These are phyloP conservation scores for Samsoniella hepiali DNA, from an alignment of 2,329 filamentous ascomycete genomes.

Conservation along the genomic window DNA sequence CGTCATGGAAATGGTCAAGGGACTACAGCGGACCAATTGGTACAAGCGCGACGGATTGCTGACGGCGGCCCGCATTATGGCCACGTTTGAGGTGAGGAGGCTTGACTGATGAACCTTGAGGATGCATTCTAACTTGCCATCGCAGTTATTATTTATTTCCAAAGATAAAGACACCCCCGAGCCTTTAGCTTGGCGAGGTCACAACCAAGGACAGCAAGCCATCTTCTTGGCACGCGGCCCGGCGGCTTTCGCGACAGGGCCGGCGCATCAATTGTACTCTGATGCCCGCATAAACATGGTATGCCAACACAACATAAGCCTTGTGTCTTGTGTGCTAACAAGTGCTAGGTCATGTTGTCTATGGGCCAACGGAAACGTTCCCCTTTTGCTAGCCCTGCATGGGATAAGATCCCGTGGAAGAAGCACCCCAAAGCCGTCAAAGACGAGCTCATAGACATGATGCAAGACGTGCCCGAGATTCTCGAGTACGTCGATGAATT, in stretches of 20 bases:
- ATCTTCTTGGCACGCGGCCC: conserved; percentile 21
- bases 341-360: conserved; percentile 19
- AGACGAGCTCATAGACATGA: conserved; percentile 31
- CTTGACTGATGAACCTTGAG: too few relatives aligned
- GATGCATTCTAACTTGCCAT: background rate
- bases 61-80: conserved; percentile 21
- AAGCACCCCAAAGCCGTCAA: conserved; percentile 28
- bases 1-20: conserved; percentile 21
- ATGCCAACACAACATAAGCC: background rate
- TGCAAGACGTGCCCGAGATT: conserved; percentile 29
- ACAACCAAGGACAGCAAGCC: conserved; percentile 22
- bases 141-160: conserved; percentile 21
- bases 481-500: conserved; percentile 29
- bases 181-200: conserved; percentile 20
- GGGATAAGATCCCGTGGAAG: conserved; percentile 34
- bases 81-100: conserved; percentile 23
- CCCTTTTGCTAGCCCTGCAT: conserved; percentile 29
- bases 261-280: conserved; percentile 24
- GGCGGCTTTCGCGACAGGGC: conserved; percentile 18
- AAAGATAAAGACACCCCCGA: conserved; percentile 21
- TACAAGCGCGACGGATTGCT: conserved; percentile 21
- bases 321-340: background rate
- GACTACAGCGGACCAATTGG: conserved; percentile 16
- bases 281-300: conserved; percentile 26
- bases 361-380: conserved; percentile 24